Evolutionary conservation across 306 rosid genomes (phyloP).

Genomic region (Castanea mollissima): DNA sequence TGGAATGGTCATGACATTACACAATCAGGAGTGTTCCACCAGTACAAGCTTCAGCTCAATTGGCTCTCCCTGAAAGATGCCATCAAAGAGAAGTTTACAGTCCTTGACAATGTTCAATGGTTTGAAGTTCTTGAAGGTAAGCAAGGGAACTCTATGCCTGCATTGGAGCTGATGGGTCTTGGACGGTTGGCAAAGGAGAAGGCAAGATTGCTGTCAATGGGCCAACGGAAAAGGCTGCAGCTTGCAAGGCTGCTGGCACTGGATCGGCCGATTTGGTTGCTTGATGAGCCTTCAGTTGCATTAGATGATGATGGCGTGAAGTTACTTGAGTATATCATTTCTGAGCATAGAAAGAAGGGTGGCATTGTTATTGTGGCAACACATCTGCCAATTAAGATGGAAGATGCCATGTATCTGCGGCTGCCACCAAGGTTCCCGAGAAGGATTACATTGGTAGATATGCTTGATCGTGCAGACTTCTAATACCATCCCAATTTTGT

Average conservation of each 20-base stretch:
- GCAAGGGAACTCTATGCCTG: conserved; percentile 66
- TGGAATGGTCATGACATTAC: conserved; percentile 87
- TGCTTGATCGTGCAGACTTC: conserved; percentile 66
- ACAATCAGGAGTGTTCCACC: conserved; percentile 71
- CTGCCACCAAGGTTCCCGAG: conserved; percentile 91
- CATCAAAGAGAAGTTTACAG: conserved; percentile 47
- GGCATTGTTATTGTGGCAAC: conserved; percentile 78
- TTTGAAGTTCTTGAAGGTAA: conserved; percentile 81
- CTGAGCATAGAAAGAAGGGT: conserved; percentile 78
- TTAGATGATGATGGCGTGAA: conserved; percentile 79
- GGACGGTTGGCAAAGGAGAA: conserved; percentile 74
- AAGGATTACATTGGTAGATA: conserved; percentile 69
- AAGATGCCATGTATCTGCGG: conserved; percentile 65
- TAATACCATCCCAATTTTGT: conserved; percentile 12
- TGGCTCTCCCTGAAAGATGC: conserved; percentile 89
- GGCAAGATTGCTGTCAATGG: conserved; percentile 81
- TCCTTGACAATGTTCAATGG: conserved; percentile 67
- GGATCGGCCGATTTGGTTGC: conserved; percentile 88
- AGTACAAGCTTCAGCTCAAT: conserved; percentile 86
- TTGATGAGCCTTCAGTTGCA: conserved; percentile 92
- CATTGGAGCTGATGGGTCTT: conserved; percentile 82
- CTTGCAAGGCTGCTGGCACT: conserved; percentile 83
- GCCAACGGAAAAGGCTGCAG: conserved; percentile 83
- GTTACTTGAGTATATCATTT: conserved; percentile 71
- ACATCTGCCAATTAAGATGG: conserved; percentile 71